Percentiles rank a stretch among this genome's conserved stretches.
phyloP scores from a whole-genome alignment of 805 yeast species.

The Debaryomyces hansenii region DNA sequence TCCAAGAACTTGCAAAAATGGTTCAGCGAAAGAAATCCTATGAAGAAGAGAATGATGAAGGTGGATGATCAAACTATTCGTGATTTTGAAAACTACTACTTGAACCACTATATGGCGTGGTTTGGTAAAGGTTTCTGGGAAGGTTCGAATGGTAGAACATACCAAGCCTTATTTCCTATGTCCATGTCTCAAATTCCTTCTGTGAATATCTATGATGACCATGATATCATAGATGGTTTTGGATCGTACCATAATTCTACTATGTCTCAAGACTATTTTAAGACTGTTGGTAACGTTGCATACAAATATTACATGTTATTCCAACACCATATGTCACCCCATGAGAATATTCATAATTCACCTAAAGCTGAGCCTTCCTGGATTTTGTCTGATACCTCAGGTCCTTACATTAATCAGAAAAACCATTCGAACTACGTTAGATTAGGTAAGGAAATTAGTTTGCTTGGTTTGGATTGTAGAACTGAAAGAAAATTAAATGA shows the following conservation, averaged over 20 bases:
- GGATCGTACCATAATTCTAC: conserved; percentile 82
- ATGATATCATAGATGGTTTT: conserved; percentile 94
- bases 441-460: conserved; percentile 69
- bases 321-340: conserved; percentile 75
- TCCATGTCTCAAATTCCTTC: conserved; percentile 84
- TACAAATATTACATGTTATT: conserved; percentile 85
- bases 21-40: conserved; percentile 54
- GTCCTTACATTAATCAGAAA: conserved; percentile 67
- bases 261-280: conserved; percentile 69
- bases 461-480: conserved; percentile 88
- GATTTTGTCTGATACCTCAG: conserved; percentile 58
- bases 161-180: conserved; percentile 66
- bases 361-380: conserved; percentile 46
- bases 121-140: conserved; percentile 87
- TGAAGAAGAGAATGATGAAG: conserved; percentile 37
- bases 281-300: conserved; percentile 74
- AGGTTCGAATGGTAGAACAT: conserved; percentile 64
- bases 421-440: conserved; percentile 72
- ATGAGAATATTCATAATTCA: conserved; percentile 35
- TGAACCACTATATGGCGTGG: conserved; percentile 79
- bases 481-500: conserved; percentile 75
- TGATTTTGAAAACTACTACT: conserved; percentile 66
- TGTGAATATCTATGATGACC: conserved; percentile 88
- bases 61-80: conserved; percentile 48
- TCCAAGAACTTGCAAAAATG: conserved; percentile 60